Conservation (phyloP, 2,329 filamentous ascomycete species). For the Zymoseptoria crescenta region DNA sequence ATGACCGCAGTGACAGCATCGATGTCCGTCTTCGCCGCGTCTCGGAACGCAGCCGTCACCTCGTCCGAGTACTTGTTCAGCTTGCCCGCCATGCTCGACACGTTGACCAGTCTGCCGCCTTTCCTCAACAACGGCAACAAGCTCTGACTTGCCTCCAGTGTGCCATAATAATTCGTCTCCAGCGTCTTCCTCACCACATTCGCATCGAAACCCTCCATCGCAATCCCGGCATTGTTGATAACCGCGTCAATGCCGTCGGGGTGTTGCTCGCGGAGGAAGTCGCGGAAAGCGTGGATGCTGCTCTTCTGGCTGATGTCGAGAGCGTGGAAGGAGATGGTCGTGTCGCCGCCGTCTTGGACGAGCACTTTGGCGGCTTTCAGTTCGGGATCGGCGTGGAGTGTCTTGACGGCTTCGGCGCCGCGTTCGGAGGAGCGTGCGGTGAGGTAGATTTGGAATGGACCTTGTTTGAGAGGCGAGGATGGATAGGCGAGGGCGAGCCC, state of each 20-base stretch:
- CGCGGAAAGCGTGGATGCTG: slow-evolving; percentile 39
- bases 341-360: slow-evolving; percentile 34
- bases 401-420: slow-evolving; percentile 41
- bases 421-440: slow-evolving; percentile 43
- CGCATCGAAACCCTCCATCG: slow-evolving; percentile 33
- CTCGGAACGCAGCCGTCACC: slow-evolving; percentile 38
- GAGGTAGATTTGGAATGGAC: slow-evolving; percentile 46
- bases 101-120: slow-evolving; percentile 43
- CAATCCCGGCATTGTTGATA: slow-evolving; percentile 46
- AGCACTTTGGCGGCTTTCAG: slow-evolving; percentile 43
- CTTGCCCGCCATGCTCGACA: slow-evolving; percentile 39
- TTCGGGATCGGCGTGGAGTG: slow-evolving; percentile 37
- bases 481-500: slow-evolving; percentile 49
- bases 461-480: slow-evolving; percentile 40
- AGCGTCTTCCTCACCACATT: slow-evolving; percentile 44
- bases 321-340: slow-evolving; percentile 41
- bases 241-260: slow-evolving; percentile 45
- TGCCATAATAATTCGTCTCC: slow-evolving; percentile 47
- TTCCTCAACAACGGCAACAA: slow-evolving; percentile 42
- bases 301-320: slow-evolving; percentile 42
- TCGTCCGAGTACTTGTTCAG: slow-evolving; percentile 41
- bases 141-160: slow-evolving; percentile 38
- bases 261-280: slow-evolving; percentile 38
- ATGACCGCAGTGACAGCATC: slow-evolving; percentile 42
- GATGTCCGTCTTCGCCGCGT: slow-evolving; percentile 17